Evolutionary conservation across 1,284 basidiomycete species (phyloP).

Genomic region (Marasmius oreades): DNA sequence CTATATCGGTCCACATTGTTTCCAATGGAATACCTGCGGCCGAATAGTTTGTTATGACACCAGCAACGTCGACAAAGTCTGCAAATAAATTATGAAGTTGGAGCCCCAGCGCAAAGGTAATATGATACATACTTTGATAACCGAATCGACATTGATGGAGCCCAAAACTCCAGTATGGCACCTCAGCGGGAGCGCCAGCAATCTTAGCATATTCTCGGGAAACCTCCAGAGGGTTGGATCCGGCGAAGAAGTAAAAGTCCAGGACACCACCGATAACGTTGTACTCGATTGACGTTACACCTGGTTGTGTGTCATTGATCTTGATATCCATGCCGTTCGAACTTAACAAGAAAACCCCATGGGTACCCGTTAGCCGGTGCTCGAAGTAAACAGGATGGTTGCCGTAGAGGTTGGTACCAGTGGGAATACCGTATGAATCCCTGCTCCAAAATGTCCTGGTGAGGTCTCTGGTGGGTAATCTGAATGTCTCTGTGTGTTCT

Average conservation of each 20-base stretch:
- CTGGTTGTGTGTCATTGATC: slow-evolving; percentile 40
- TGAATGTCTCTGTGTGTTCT: slow-evolving; percentile 69
- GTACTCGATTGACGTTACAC: slow-evolving; percentile 55
- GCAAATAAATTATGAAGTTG: background rate
- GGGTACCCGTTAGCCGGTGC: slow-evolving; percentile 59
- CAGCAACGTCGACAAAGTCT: slow-evolving; percentile 61
- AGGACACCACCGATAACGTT: slow-evolving; percentile 69
- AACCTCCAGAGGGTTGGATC: slow-evolving; percentile 60
- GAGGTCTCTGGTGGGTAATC: slow-evolving; percentile 55
- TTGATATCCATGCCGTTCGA: slow-evolving; percentile 77
- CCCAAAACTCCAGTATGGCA: slow-evolving; percentile 70
- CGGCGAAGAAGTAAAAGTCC: slow-evolving; percentile 75
- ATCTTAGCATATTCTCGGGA: slow-evolving; percentile 65
- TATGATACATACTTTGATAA: slow-evolving; percentile 43
- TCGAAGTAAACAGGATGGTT: slow-evolving; percentile 72
- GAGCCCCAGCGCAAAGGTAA: background rate
- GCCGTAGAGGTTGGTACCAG: slow-evolving; percentile 60
- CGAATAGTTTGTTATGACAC: slow-evolving; percentile 59
- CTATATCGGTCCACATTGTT: slow-evolving; percentile 79
- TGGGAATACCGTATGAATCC: slow-evolving; percentile 56
- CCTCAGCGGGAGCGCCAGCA: slow-evolving; percentile 59
- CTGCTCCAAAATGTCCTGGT: slow-evolving; percentile 69
- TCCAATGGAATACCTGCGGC: slow-evolving; percentile 63
- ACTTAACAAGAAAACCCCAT: slow-evolving; percentile 66
- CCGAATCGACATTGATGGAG: slow-evolving; percentile 73